These are phyloP conservation scores for Penicillium cosmopolitanum DNA, from an alignment of 495 filamentous ascomycete genomes.

Conservation along the genomic window DNA sequence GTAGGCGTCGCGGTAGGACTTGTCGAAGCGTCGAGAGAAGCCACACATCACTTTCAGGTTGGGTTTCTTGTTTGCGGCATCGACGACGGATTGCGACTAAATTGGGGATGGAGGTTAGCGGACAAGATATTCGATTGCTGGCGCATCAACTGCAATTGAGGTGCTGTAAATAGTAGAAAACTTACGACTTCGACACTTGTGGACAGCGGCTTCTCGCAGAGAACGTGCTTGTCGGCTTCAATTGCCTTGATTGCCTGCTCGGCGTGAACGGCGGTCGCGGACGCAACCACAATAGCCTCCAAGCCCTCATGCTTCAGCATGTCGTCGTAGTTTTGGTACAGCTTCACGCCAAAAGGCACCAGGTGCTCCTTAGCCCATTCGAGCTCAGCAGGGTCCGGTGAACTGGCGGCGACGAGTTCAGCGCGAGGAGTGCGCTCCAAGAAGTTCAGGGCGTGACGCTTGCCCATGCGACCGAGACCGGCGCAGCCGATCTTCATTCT, in stretches of 20 bases:
- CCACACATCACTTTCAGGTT: slow-evolving; percentile 56
- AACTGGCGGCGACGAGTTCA: slow-evolving; percentile 55
- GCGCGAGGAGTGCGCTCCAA: slow-evolving; percentile 55
- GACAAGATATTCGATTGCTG: neutral
- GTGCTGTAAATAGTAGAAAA: neutral
- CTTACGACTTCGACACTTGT: slow-evolving; percentile 57
- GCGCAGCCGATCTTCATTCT: slow-evolving; percentile 54
- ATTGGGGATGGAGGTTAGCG: neutral
- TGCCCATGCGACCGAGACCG: slow-evolving; percentile 63
- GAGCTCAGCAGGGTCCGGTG: slow-evolving; percentile 52
- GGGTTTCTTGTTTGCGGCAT: slow-evolving; percentile 49
- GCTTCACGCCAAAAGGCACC: slow-evolving; percentile 47
- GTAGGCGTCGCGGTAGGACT: slow-evolving; percentile 55
- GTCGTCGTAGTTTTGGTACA: slow-evolving; percentile 58
- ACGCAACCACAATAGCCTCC: slow-evolving; percentile 55
- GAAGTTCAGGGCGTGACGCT: slow-evolving; percentile 59
- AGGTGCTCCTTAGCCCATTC: slow-evolving; percentile 55
- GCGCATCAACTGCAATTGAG: neutral
- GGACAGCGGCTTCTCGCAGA: slow-evolving; percentile 60
- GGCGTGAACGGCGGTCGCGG: slow-evolving; percentile 58
- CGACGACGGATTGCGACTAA: slow-evolving; percentile 54
- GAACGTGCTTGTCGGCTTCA: slow-evolving; percentile 53
- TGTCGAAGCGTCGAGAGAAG: slow-evolving; percentile 60
- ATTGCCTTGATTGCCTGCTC: slow-evolving; percentile 62
- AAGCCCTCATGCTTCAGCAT: slow-evolving; percentile 60